Evolutionary conservation across 192 early-diverging fungal species (phyloP).

Genomic region (Haplosporangium gracile): DNA sequence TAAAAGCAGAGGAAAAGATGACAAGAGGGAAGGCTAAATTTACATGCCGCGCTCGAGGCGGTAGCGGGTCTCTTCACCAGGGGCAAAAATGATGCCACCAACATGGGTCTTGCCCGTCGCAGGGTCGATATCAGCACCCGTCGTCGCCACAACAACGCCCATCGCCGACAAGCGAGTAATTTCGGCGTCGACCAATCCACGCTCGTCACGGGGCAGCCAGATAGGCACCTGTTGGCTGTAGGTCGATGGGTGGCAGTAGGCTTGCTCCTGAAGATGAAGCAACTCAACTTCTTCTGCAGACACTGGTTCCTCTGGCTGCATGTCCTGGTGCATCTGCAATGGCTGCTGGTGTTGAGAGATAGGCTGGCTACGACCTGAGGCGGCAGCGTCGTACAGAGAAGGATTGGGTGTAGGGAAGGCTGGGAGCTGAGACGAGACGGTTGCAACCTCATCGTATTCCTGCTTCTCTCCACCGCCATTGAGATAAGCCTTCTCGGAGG

Average conservation of each 20-base stretch:
- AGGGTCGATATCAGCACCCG: slow-evolving; percentile 32
- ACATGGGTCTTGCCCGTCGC: slow-evolving; percentile 41
- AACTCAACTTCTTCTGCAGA: slow-evolving; percentile 16
- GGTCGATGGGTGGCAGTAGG: slow-evolving; percentile 36
- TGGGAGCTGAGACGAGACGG: slow-evolving; percentile 38
- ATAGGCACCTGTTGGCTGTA: slow-evolving; percentile 38
- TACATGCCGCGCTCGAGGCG: slow-evolving; percentile 44
- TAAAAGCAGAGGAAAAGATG: background rate
- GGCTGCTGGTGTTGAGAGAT: background rate
- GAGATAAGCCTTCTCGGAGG: slow-evolving; percentile 10
- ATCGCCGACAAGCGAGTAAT: slow-evolving; percentile 5
- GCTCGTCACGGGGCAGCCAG: slow-evolving; percentile 43
- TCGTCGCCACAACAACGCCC: slow-evolving; percentile 28
- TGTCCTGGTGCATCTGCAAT: background rate
- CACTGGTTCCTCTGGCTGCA: background rate
- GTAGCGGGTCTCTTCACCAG: slow-evolving; percentile 46
- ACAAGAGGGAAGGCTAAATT: background rate
- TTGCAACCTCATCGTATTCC: slow-evolving; percentile 32
- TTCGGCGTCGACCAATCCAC: slow-evolving; percentile 30
- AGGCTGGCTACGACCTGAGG: background rate
- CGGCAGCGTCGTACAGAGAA: slow-evolving; percentile 23
- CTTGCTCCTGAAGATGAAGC: slow-evolving; percentile 38
- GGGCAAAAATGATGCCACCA: slow-evolving; percentile 38
- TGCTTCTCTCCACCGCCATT: slow-evolving; percentile 23
- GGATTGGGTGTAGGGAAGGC: slow-evolving; percentile 44